Base-by-base conservation (phyloP, 768 basidiomycete genomes). In the Tephrocybe sp. region DNA sequence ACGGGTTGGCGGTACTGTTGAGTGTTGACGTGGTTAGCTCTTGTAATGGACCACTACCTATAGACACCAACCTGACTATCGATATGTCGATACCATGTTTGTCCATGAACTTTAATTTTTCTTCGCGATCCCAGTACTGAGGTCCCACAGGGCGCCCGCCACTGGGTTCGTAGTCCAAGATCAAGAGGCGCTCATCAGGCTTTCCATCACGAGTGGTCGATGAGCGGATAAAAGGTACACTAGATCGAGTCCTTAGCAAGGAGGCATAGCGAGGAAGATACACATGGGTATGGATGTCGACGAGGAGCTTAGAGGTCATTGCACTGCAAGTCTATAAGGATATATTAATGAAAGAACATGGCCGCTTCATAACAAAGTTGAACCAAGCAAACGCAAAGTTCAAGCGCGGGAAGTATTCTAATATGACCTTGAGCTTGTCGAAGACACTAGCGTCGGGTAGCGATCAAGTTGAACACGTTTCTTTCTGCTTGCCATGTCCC, bases 251-350 rank as follows among this genome's bases (percentile, higher is more conserved):
- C 36, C 88, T 79, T 40, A 93, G 72, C 44, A 91, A 68, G 0
- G 83, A 71, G 16, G 84, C 80, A 65, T 94, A 93, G 31, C 87
- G 77, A 2, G 90, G 88, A 16, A 91, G 78, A 62, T 91, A 94
- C 36, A 92, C 79, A 56, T 94, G 92, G 4, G 89, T 89, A 72
- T 94, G 92, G 30, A 94, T 73, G 70, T 94, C 92, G 39, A 94
- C 80, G 39, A 89, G 63, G 36, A 77, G 66, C 52, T 66, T 73
- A 39, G 63, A 61, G 12, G 69, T 55, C 46, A 65, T 55, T 31
- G 54, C 48, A 56, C 58, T 26, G 34, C 32, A 22, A 36, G 32
- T 31, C 23, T 13, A 2, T 14, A n/a, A n/a, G 17, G 45, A 42
- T 31, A 34, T 38, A 59, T 38, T 38, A 20, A 45, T 26, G 31